Base-by-base conservation (phyloP, 2,329 filamentous ascomycete genomes). In the Claviceps pazoutovae region DNA sequence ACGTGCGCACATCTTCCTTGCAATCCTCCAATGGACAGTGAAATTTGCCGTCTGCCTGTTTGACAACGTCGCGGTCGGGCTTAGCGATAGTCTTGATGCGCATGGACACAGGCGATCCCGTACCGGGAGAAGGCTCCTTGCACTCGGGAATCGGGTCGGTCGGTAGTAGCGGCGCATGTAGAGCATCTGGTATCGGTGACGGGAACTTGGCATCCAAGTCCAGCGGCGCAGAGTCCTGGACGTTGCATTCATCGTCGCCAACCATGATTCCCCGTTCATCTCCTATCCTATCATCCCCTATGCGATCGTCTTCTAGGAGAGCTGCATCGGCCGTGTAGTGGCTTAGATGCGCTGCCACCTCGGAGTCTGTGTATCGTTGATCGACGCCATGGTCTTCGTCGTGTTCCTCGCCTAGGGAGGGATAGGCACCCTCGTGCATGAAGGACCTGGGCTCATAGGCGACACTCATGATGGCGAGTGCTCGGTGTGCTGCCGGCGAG, bases 21-120 rank as follows among this genome's bases (percentile, higher is more conserved):
- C 90, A 96, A 52, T 84, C 82, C 0, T 75, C 68, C 58, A 81
- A 79, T 16, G 79, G 80, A 67, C 91, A 96, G 52, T 83, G 76
- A 60, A 83, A 93, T 62, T 87, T 83, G n/a, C 86, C 86, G 23
- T 86, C 76, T 1, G 71, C 64, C 58, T 88, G 88, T 66, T 81
- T 82, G 4, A 68, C 68, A 0, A 74, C 72, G 41, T 75, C 68
- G 36, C 80, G 75, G 34, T 78, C 73, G 0, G 80, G 80, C 59
- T 83, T 83, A 3, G 73, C 68, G 14, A 83, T 76, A 3, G 74
- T 66, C 62, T 79, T 79, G 56, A 69, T 66, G 23, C 76, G 72
- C 7, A 64, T 59, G 1, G 64, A 60, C 14, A 62, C 59, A 13
- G 66, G 63, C n/a, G 67, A 68, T 4, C 58, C 61, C 2, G 58